phyloP scores from a whole-genome alignment of 345 rosid species.

The Bruguiera gymnorhiza region DNA sequence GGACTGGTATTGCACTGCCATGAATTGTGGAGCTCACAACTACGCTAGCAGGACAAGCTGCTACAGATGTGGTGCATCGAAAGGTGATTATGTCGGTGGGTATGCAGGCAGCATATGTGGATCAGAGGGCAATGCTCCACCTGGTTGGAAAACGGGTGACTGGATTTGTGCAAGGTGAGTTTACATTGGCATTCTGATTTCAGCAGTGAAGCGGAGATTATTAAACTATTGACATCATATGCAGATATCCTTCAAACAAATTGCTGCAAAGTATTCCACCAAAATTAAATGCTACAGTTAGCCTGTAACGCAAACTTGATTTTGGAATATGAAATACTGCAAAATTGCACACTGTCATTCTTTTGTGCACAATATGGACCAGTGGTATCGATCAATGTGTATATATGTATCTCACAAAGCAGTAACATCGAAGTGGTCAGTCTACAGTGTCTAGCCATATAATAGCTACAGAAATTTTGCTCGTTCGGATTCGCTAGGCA shows the following conservation, averaged over 20 bases:
- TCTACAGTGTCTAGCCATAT: too few relatives aligned
- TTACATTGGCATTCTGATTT: neutral
- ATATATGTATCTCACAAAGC: too few relatives aligned
- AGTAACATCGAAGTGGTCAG: too few relatives aligned
- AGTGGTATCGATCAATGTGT: too few relatives aligned
- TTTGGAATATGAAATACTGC: too few relatives aligned
- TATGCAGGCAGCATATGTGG: conserved; percentile 4
- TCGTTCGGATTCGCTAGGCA: too few relatives aligned
- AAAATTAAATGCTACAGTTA: too few relatives aligned
- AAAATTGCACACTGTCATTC: too few relatives aligned
- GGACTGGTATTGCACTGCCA: conserved; percentile 69
- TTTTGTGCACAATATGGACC: too few relatives aligned
- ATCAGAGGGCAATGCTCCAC: conserved; percentile 30
- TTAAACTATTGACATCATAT: neutral
- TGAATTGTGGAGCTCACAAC: conserved; percentile 69
- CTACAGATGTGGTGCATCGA: conserved; percentile 59
- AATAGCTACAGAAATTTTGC: too few relatives aligned
- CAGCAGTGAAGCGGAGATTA: neutral
- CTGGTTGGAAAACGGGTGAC: conserved; percentile 81
- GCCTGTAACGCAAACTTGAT: too few relatives aligned
- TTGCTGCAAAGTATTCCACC: too few relatives aligned
- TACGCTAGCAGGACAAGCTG: conserved; percentile 72
- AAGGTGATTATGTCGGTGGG: conserved; percentile 33
- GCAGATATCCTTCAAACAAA: neutral
- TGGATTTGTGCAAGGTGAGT: conserved; percentile 71